Percentiles rank a stretch among this genome's conserved stretches.
These are phyloP conservation scores for Sclerotiophoma versabilis DNA, from an alignment of 2,329 filamentous ascomycete species.

Conservation along the genomic window DNA sequence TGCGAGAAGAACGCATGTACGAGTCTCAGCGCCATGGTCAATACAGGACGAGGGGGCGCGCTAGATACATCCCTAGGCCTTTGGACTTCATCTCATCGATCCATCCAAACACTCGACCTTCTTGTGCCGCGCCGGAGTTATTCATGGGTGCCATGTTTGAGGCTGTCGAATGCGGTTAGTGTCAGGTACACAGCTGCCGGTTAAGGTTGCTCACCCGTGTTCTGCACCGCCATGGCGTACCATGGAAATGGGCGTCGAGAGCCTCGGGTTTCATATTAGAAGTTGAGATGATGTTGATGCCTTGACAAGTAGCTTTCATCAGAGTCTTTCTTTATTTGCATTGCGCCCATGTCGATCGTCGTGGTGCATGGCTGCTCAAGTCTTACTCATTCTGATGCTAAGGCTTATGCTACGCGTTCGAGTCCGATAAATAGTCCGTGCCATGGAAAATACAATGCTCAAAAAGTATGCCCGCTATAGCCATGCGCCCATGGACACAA, in stretches of 20 bases:
- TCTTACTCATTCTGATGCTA: no score
- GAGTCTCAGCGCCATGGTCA: not conserved
- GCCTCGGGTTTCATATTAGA: not conserved
- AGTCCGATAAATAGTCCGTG: not conserved
- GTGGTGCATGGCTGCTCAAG: no score
- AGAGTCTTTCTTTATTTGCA: not conserved
- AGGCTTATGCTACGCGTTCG: not conserved
- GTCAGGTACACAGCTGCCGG: conserved; percentile 7
- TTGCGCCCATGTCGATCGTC: no score
- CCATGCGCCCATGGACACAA: not conserved
- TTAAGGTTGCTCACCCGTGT: conserved; percentile 6
- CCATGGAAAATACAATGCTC: not conserved
- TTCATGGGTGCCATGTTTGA: not conserved
- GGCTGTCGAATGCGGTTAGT: not conserved
- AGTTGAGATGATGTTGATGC: not conserved
- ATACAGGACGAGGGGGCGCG: not conserved
- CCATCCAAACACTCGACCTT: not conserved
- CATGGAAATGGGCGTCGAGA: not conserved
- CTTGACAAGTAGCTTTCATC: not conserved
- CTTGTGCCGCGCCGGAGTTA: conserved; percentile 3
- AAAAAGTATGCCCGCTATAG: not conserved
- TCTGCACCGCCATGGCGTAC: no score
- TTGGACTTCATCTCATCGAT: not conserved
- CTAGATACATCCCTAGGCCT: not conserved
- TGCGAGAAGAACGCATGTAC: not conserved